These are phyloP conservation scores for Pontederia paniculata DNA, from an alignment of 176 grass and related monocot genomes.

Conservation along the genomic window DNA sequence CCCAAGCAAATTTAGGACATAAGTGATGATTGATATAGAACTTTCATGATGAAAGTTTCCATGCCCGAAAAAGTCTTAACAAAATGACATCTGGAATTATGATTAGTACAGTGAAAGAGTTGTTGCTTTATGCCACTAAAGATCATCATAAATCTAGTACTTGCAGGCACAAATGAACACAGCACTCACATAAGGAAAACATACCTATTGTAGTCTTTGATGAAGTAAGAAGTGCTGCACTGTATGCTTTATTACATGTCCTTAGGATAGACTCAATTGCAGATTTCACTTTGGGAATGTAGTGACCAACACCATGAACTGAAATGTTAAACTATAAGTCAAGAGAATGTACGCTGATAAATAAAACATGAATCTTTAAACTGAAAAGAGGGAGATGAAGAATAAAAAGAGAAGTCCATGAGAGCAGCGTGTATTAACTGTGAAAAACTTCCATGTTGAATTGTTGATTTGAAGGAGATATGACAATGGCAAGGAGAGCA, in stretches of 20 bases:
- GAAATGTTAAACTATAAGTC: constrained; percentile 20
- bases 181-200: constrained; percentile 1
- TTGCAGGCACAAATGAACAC: too few species aligned
- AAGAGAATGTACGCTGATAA: constrained; percentile 6
- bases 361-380: constrained; percentile 10
- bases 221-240: constrained; percentile 85
- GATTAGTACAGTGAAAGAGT: too few species aligned
- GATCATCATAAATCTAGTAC: too few species aligned
- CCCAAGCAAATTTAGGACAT: too few species aligned
- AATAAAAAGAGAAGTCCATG: constrained; percentile 8
- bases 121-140: too few species aligned
- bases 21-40: too few species aligned
- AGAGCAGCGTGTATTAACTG: constrained; percentile 23
- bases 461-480: constrained; percentile 84
- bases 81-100: too few species aligned
- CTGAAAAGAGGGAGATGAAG: not conserved
- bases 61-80: too few species aligned
- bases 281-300: constrained; percentile 84
- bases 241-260: constrained; percentile 85
- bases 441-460: constrained; percentile 73
- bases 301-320: constrained; percentile 61
- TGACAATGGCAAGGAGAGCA: constrained; percentile 76
- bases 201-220: constrained; percentile 81
- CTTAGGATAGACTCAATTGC: constrained; percentile 88
- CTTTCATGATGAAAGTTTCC: too few species aligned